Percentiles rank a stretch among this genome's conserved stretches.
Evolutionary conservation across 495 filamentous ascomycete species (phyloP).

Genomic region (Aspergillus steynii): DNA sequence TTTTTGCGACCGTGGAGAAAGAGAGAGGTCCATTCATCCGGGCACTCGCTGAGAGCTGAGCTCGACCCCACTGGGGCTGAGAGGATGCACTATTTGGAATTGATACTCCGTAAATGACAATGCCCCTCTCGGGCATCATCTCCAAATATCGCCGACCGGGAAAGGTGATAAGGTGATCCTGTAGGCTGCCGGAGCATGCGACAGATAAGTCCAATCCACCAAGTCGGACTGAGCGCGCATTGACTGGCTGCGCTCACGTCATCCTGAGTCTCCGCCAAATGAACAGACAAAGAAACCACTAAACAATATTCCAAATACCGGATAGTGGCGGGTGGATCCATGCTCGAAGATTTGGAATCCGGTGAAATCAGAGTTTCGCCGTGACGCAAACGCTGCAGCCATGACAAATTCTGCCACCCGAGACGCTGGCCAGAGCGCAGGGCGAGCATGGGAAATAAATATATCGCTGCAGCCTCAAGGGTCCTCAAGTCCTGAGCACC

Average conservation of each 20-base stretch:
- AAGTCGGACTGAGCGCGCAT: too few relatives aligned
- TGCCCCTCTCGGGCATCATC: too few relatives aligned
- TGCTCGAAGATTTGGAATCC: constrained; percentile 1
- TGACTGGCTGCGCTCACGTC: not conserved
- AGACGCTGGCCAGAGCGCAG: not conserved
- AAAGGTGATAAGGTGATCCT: not conserved
- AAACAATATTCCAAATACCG: not conserved
- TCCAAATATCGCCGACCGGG: not conserved
- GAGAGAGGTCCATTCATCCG: not conserved
- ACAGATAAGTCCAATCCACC: not conserved
- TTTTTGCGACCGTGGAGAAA: not conserved
- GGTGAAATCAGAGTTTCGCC: not conserved
- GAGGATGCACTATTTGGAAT: not conserved
- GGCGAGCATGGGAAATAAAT: constrained; percentile 28
- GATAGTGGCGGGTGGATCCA: not conserved
- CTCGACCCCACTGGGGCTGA: not conserved
- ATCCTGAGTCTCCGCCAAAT: too few relatives aligned
- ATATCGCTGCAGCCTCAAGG: constrained; percentile 24
- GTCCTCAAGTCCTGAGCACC: constrained; percentile 36
- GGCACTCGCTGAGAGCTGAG: not conserved
- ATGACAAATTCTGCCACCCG: not conserved
- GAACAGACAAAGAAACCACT: too few relatives aligned
- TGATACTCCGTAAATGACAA: not conserved
- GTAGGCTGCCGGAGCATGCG: not conserved
- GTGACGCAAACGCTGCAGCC: not conserved